Base-by-base conservation (phyloP, 768 basidiomycete species). In the Suillus ampliporus region DNA sequence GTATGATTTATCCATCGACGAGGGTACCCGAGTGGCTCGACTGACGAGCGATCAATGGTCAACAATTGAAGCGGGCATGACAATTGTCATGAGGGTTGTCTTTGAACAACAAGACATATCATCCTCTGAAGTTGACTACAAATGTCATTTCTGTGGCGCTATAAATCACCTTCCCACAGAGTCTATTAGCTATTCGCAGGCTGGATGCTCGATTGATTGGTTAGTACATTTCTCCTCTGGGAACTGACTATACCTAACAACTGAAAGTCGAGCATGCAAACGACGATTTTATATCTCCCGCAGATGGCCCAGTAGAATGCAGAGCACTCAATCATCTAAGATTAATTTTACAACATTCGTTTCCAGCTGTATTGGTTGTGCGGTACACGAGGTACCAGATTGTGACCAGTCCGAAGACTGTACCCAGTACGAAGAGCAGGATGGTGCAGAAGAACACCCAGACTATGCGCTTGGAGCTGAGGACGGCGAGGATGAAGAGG, bases 121-220 rank as follows among this genome's bases (percentile, higher is more conserved):
- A 31, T 8, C 6, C 0, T 64, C 57, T 54, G 68, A 62, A 5
- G 2, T 47, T 3, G 13, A n/a, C 2, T 72, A 68, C 57, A 43
- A 51, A 5, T 72, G 72, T 21, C 70, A 64, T 21, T 38, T 74
- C 41, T 72, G 71, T 3, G 14, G 46, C 14, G 14, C 23, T 7
- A 3, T 26, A 14, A 47, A 47, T 26, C 46, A 14, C 46, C 46
- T 23, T 47, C 14, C 6, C 23, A 3, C 1, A 2, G 66, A 66
- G 2, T 58, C 51, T 31, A 62, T 61, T 3, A 3, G 19, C 3
- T 38, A 66, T 37, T 63, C 61, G 71, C 13, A 4, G 56, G 15
- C 10, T 2, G 68, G 70, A 35, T 40, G 68, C 34, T 72, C 72
- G 19, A 60, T 74, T 4, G 72, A 72, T n/a, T 72, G 71, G 71